phyloP scores from a whole-genome alignment of 768 basidiomycete species.

The Clitopilus passeckerianus region DNA sequence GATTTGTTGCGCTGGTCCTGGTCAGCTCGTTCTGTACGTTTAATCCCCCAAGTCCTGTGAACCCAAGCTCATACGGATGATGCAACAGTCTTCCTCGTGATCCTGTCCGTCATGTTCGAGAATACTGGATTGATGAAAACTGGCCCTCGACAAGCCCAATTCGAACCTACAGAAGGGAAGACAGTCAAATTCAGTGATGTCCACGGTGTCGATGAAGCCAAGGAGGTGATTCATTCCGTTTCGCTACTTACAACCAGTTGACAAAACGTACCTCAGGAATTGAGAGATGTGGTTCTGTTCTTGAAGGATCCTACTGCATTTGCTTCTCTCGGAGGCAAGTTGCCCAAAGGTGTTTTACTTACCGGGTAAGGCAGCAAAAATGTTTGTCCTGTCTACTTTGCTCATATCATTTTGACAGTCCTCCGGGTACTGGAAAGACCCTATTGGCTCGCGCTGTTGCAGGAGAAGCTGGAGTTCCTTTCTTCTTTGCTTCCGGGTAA shows the following conservation, averaged over 20 bases:
- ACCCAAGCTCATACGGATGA: not conserved
- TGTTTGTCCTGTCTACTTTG: not conserved
- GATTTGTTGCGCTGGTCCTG: slow-evolving; percentile 52
- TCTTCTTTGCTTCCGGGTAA: slow-evolving; percentile 93
- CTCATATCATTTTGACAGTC: slow-evolving; percentile 24
- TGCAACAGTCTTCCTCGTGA: slow-evolving; percentile 67
- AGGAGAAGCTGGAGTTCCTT: slow-evolving; percentile 96
- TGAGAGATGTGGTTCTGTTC: slow-evolving; percentile 93
- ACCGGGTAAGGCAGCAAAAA: slow-evolving; percentile 49
- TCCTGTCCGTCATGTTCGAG: slow-evolving; percentile 86
- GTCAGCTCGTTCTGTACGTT: slow-evolving; percentile 65
- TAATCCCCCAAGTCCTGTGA: not conserved
- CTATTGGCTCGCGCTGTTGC: slow-evolving; percentile 96
- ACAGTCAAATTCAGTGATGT: slow-evolving; percentile 91
- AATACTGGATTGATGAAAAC: slow-evolving; percentile 92
- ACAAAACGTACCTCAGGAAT: slow-evolving; percentile 47
- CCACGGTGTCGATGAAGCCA: slow-evolving; percentile 96
- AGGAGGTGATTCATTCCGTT: slow-evolving; percentile 52
- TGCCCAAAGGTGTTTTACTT: slow-evolving; percentile 89
- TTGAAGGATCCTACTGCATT: slow-evolving; percentile 91
- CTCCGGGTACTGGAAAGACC: slow-evolving; percentile 96
- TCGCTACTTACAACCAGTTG: not conserved
- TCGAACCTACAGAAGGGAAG: slow-evolving; percentile 77
- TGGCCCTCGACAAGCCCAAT: slow-evolving; percentile 75
- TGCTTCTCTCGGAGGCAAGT: slow-evolving; percentile 85